A percentile compares a stretch with the other conserved stretches of the same genome.
phyloP scores from a whole-genome alignment of 176 grass and related monocot species.

The Dactylis glomerata region DNA sequence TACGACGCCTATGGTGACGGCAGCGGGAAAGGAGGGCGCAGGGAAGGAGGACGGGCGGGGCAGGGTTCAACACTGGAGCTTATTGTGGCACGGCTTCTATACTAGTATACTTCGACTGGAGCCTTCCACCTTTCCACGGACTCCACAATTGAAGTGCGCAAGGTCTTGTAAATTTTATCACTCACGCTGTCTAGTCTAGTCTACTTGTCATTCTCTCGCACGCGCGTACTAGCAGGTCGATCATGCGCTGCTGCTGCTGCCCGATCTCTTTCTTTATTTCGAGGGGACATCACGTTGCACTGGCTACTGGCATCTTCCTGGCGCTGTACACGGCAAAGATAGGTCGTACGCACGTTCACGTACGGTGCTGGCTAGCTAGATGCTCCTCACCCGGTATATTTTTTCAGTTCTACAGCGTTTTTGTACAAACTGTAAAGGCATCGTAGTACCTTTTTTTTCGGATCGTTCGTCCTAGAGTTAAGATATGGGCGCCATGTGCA shows the following conservation, averaged over 20 bases:
- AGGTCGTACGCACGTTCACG: not conserved
- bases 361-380: not conserved
- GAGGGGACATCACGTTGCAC: not conserved
- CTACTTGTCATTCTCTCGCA: not conserved
- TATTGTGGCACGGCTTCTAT: no score
- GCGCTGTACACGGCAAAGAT: not conserved
- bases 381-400: not conserved
- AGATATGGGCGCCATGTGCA: not conserved
- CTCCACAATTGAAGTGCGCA: no score
- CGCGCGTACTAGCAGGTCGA: not conserved
- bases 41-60: no score
- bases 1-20: no score
- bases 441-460: not conserved
- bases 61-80: no score
- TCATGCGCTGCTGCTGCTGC: not conserved
- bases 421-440: not conserved
- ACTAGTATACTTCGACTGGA: no score
- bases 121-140: no score
- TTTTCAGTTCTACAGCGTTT: not conserved
- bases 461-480: not conserved
- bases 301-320: not conserved
- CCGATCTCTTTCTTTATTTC: conserved; percentile 12
- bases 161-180: no score
- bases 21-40: no score
- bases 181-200: no score